A percentile compares a stretch with the other conserved stretches of the same genome.
phyloP scores from a whole-genome alignment of 306 rosid species.

The Quercus suber region DNA sequence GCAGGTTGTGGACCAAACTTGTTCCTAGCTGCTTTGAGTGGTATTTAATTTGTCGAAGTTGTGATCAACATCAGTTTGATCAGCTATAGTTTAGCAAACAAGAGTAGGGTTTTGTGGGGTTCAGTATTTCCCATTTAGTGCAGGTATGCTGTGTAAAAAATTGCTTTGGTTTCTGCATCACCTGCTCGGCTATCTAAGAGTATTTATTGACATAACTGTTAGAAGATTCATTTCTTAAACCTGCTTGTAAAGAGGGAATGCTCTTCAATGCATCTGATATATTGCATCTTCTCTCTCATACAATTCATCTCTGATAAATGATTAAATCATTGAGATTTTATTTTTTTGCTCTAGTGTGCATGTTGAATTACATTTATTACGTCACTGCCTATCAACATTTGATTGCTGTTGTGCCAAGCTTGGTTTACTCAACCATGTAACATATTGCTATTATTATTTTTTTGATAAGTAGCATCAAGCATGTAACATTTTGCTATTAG shows the following conservation, averaged over 20 bases:
- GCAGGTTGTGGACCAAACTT: constrained; percentile 37
- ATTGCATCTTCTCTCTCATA: background rate
- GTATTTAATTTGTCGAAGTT: constrained; percentile 23
- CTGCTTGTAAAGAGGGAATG: background rate
- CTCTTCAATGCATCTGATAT: constrained; percentile 14
- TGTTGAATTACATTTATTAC: background rate
- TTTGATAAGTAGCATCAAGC: too few species aligned
- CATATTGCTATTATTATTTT: too few species aligned
- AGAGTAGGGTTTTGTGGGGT: constrained; percentile 29
- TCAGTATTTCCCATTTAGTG: constrained; percentile 5
- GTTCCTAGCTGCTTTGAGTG: constrained; percentile 19
- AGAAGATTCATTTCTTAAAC: constrained; percentile 15
- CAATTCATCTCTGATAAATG: background rate
- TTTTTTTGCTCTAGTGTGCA: background rate
- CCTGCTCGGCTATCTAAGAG: constrained; percentile 11
- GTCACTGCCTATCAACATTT: background rate
- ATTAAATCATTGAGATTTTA: background rate
- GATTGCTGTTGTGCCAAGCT: too few species aligned
- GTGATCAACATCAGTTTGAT: constrained; percentile 28
- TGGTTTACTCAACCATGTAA: background rate
- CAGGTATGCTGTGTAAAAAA: constrained; percentile 45
- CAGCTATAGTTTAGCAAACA: constrained; percentile 17
- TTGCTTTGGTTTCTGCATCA: constrained; percentile 20
- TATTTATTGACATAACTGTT: constrained; percentile 1
- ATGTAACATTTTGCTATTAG: background rate